phyloP scores from a whole-genome alignment of 495 filamentous ascomycete genomes.

The Penicillium mononematosum region DNA sequence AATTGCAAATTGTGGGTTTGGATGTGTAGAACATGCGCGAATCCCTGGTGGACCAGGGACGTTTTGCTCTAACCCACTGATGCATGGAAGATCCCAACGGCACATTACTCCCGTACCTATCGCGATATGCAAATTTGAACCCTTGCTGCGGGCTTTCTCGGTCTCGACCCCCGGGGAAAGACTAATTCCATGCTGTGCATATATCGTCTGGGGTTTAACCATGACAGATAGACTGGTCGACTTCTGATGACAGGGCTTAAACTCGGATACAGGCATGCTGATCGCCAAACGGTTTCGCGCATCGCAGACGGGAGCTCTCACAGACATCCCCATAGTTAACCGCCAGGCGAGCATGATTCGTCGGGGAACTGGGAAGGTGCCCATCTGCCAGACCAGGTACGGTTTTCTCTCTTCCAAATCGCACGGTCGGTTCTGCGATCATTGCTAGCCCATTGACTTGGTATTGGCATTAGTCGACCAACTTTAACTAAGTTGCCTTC shows the following conservation, averaged over 20 bases:
- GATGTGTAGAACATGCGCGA: slow-evolving; percentile 5
- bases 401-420: slow-evolving; percentile 14
- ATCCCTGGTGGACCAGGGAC: slow-evolving; percentile 4
- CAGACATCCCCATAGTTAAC: neutral
- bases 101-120: neutral
- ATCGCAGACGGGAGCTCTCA: slow-evolving; percentile 12
- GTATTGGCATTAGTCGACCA: slow-evolving; percentile 2
- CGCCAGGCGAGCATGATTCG: slow-evolving; percentile 8
- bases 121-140: neutral
- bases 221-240: slow-evolving; percentile 14
- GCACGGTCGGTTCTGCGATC: slow-evolving; percentile 8
- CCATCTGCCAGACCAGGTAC: slow-evolving; percentile 3
- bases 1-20: slow-evolving; percentile 4
- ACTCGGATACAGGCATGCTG: slow-evolving; percentile 21
- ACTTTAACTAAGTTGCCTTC: slow-evolving; percentile 8
- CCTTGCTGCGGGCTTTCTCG: slow-evolving; percentile 10
- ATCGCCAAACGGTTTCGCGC: slow-evolving; percentile 33
- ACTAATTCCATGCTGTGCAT: slow-evolving; percentile 8
- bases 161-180: slow-evolving; percentile 3
- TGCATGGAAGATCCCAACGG: slow-evolving; percentile 10
- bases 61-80: neutral
- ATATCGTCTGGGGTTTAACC: slow-evolving; percentile 6
- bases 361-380: slow-evolving; percentile 14
- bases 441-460: neutral
- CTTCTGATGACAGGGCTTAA: neutral